Conservation (phyloP, 352 stramenopile genomes). For the Blastocystis sp. region DNA sequence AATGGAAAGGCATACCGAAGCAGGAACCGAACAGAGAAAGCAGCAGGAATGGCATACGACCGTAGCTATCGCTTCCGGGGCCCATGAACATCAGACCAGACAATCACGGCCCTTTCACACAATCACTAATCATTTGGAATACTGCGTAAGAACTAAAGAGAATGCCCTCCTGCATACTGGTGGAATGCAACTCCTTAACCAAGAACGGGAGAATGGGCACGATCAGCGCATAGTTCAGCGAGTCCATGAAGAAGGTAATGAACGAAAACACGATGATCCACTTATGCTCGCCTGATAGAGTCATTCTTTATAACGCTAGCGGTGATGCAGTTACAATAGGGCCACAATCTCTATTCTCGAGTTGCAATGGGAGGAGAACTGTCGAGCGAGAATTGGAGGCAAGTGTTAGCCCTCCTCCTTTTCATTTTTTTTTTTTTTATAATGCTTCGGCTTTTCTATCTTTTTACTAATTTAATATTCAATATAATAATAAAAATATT, state of each 20-base stretch:
- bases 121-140: constrained; percentile 55
- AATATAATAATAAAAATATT: no score
- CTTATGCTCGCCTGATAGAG: not conserved
- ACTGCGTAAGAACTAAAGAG: constrained; percentile 60
- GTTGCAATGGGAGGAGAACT: no score
- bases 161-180: constrained; percentile 46
- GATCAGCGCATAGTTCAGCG: constrained; percentile 46
- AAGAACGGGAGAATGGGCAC: constrained; percentile 58
- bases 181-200: constrained; percentile 34
- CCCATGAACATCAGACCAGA: constrained; percentile 60
- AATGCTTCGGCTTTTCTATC: no score
- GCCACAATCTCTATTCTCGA: no score
- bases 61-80: constrained; percentile 37
- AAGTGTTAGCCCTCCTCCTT: no score
- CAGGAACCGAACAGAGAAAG: constrained; percentile 57
- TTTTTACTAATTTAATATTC: no score
- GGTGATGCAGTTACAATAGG: no score
- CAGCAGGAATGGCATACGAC: constrained; percentile 52
- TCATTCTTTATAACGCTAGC: no score
- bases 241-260: constrained; percentile 48
- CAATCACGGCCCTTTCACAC: not conserved
- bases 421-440: no score
- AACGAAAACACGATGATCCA: constrained; percentile 50
- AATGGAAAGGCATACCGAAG: constrained; percentile 14
- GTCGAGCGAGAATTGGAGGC: no score